Evolutionary conservation across 169 alveolate genomes (phyloP), one percentile per base, ranked within the genome.

Genomic region (Plasmodium vinckei): DNA sequence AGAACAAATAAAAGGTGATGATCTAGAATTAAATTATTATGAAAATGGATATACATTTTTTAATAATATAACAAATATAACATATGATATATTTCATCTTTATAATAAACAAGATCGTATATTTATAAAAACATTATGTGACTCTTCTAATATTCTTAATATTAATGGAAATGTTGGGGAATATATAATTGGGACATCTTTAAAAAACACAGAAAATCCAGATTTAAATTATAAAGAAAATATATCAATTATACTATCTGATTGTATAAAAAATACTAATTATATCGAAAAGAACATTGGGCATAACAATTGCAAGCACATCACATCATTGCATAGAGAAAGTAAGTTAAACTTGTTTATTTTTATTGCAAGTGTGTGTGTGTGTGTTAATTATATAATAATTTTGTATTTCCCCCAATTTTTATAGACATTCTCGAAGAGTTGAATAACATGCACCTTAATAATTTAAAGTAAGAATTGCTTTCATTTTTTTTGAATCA

Each of bases 151-250:
- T 61, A 33, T 75, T 6, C 51, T 75, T 49, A 63, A 67, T 27
- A 59, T 75, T 6, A n/a, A 75, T 64, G 88, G 88, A 19, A 75
- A 75, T 53, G 77, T 75, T 7, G 88, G 88, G 0, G 88, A 75
- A 42, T 75, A 75, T 54, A 63, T 75, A 33, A 75, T 75, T 21
- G 65, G 53, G 60, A 12, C 88, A 15, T 21, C 88, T 44, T 13
- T 56, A 65, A 54, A 75, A 33, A 42, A 7, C 0, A 12, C 17
- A n/a, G 19, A 15, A 19, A 51, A 10, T n/a, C 0, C 27, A 13
- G 3, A 46, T 61, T 25, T 47, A 21, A 17, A 39, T n/a, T 51
- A 46, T 13, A 65, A 44, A 7, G 77, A 67, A 2, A 53, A 39
- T 2, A 57, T 75, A 10, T 61, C 88, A 27, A 61, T 75, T 25